A percentile compares a stretch with the other conserved stretches of the same genome.
phyloP scores from a whole-genome alignment of 2,329 filamentous ascomycete species.

The Colletotrichum sp. region DNA sequence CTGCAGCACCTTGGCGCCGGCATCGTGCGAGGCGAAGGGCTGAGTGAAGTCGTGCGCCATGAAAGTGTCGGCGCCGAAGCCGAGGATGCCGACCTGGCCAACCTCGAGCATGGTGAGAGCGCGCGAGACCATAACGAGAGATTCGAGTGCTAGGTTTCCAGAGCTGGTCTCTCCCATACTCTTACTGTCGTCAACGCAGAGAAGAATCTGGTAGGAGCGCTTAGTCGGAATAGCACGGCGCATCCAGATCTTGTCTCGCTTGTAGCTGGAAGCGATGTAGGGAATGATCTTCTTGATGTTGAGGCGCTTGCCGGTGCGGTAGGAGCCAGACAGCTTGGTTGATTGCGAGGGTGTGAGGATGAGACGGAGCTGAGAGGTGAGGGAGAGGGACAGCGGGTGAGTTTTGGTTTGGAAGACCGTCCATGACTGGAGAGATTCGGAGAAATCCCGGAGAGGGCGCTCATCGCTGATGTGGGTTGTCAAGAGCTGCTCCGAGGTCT shows the following conservation, averaged over 20 bases:
- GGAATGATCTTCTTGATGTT: slow-evolving; percentile 99
- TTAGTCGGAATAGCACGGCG: slow-evolving; percentile 90
- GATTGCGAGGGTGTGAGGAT: slow-evolving; percentile 94
- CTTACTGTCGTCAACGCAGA: slow-evolving; percentile 94
- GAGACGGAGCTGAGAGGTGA: slow-evolving; percentile 93
- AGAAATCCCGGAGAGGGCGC: slow-evolving; percentile 49
- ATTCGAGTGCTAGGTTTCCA: slow-evolving; percentile 86
- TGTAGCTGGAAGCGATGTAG: slow-evolving; percentile 97
- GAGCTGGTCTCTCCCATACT: slow-evolving; percentile 86
- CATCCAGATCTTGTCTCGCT: slow-evolving; percentile 99
- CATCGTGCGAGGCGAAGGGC: slow-evolving; percentile 78
- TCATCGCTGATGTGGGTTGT: slow-evolving; percentile 71
- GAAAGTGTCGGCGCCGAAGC: slow-evolving; percentile 84
- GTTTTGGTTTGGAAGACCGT: slow-evolving; percentile 83
- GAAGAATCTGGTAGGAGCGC: slow-evolving; percentile 94
- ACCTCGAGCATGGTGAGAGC: slow-evolving; percentile 92
- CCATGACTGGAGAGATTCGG: slow-evolving; percentile 77
- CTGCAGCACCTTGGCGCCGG: slow-evolving; percentile 83
- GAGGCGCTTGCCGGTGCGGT: slow-evolving; percentile 95
- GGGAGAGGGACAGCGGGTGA: slow-evolving; percentile 82
- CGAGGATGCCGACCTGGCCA: slow-evolving; percentile 89
- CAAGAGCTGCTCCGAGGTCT: slow-evolving; percentile 68
- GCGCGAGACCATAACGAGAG: slow-evolving; percentile 87
- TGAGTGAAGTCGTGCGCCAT: slow-evolving; percentile 86
- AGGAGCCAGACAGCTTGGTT: slow-evolving; percentile 95